Evolutionary conservation across 2,329 filamentous ascomycete genomes (phyloP).

Genomic region (Microdochium bolleyi): DNA sequence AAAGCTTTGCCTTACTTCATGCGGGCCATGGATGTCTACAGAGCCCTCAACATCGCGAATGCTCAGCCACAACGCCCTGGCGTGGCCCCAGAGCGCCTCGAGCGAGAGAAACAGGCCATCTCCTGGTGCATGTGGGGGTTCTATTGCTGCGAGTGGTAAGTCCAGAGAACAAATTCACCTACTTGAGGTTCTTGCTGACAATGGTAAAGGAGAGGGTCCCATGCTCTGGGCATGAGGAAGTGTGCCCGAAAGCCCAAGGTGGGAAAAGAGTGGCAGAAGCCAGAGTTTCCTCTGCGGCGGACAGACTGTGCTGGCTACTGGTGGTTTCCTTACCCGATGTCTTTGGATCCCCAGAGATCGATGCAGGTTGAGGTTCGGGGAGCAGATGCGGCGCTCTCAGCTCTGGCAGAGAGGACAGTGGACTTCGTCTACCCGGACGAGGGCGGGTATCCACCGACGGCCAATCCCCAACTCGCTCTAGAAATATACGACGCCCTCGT

Average conservation of each 20-base stretch:
- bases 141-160: not conserved
- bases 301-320: not conserved
- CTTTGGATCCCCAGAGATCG: not conserved
- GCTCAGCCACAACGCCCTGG: not conserved
- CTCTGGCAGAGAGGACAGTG: not conserved
- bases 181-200: not conserved
- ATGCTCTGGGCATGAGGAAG: not conserved
- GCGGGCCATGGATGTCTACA: not conserved
- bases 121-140: not conserved
- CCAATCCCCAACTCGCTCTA: not conserved
- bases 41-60: not conserved
- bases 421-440: not conserved
- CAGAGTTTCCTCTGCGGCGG: not conserved
- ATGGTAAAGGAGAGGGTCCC: not conserved
- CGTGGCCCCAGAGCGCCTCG: not conserved
- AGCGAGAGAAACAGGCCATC: not conserved
- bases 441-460: not conserved
- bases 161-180: not conserved
- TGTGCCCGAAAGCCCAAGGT: not conserved
- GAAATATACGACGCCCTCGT: not conserved
- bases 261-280: not conserved
- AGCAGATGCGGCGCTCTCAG: not conserved
- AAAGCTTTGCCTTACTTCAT: not conserved
- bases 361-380: not conserved
- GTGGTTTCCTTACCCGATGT: not conserved